Base-by-base conservation (phyloP, 345 rosid species). In the Acer saccharum region DNA sequence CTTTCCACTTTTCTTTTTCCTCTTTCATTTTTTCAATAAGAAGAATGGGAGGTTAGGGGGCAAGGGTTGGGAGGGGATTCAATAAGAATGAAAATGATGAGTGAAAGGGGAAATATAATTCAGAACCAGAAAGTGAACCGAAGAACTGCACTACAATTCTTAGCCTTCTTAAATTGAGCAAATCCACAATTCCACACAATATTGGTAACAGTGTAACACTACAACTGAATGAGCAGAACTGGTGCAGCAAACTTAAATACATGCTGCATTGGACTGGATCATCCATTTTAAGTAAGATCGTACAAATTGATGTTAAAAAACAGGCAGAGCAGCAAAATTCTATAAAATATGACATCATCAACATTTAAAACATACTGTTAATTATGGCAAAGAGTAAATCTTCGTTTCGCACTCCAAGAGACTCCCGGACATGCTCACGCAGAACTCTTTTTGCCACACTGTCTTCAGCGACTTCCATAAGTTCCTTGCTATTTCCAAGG, bases 401-500 rank as follows among this genome's bases (percentile, higher is more conserved):
- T 71, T 89, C 98, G 76, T 85, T 87, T 73, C 83, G 80, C 72
- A 95, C 80, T 78, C 98, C 98, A 81, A 95, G 90, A 83, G 98
- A 92, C 43, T 93, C 93, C 41, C 93, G 89, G 72, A 95, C 87
- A 76, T 95, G 98, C 81, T 95, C 97, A 39, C 89, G 92, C 3
- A 95, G 85, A 81, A 87, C 89, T 83, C 91, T 87, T 81, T 84
- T 92, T 74, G 95, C 98, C 18, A 95, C 89, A 69, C 71, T 81
- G 80, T 93, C 88, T 85, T 93, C 97, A 74, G 98, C 98, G 64
- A 90, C 98, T 84, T 92, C 97, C 98, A 93, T 92, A 69, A 93
- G 86, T 77, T 92, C 98, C 81, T 92, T 86, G 80, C 98, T 95
- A 88, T 95, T 93, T 68, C 98, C 98, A 64, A 95, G 88, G 86